These are phyloP conservation scores for Aspergillus persii DNA, from an alignment of 2,329 filamentous ascomycete genomes.

Conservation along the genomic window DNA sequence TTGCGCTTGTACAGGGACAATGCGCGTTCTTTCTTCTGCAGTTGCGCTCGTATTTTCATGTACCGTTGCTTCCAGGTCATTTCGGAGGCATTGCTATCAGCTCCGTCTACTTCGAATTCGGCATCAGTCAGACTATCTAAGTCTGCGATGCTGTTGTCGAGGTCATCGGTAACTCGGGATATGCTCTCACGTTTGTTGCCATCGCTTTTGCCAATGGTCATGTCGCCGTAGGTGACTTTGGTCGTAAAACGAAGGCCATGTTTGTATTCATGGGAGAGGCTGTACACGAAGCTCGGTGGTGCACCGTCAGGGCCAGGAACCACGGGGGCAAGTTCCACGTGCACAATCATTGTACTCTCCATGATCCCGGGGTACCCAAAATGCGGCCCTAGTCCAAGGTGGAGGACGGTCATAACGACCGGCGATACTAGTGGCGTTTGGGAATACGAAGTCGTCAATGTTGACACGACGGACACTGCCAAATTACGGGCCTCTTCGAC, in stretches of 20 bases:
- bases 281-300: constrained; percentile 17
- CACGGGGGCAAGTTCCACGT: constrained; percentile 16
- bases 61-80: constrained; percentile 42
- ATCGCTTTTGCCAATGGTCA: constrained; percentile 9
- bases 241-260: constrained; percentile 23
- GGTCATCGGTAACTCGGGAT: constrained; percentile 7
- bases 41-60: constrained; percentile 35
- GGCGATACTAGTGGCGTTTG: constrained; percentile 23
- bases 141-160: constrained; percentile 16
- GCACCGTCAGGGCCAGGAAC: constrained; percentile 10
- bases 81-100: constrained; percentile 23
- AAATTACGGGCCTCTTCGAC: constrained; percentile 32
- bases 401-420: constrained; percentile 31
- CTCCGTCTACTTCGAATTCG: constrained; percentile 28
- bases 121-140: constrained; percentile 24
- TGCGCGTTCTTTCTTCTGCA: constrained; percentile 39
- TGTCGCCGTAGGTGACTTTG: constrained; percentile 24
- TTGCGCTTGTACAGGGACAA: constrained; percentile 42
- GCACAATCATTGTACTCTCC: constrained; percentile 26
- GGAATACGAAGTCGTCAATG: constrained; percentile 29
- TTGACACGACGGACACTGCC: constrained; percentile 31
- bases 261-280: constrained; percentile 27
- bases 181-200: constrained; percentile 9
- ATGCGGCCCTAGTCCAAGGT: constrained; percentile 37
- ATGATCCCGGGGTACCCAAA: constrained; percentile 28